These are phyloP conservation scores for Vigna unguiculata DNA, from an alignment of 306 rosid species.

Conservation along the genomic window DNA sequence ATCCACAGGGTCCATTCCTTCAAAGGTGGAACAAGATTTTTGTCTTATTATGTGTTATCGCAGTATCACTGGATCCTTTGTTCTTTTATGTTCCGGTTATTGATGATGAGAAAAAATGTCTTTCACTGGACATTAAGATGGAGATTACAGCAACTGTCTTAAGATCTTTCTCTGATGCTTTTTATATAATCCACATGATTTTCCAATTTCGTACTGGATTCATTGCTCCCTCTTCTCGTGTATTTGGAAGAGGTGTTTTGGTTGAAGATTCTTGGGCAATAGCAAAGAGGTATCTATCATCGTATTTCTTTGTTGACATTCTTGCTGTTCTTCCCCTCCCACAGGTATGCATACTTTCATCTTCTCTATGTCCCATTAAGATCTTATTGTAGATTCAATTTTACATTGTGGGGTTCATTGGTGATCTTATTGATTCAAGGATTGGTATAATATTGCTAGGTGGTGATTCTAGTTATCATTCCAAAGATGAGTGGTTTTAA, in stretches of 20 bases:
- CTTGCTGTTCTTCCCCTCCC: constrained; percentile 87
- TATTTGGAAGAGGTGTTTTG: constrained; percentile 90
- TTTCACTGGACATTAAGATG: constrained; percentile 67
- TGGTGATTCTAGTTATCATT: constrained; percentile 63
- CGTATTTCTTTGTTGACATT: constrained; percentile 81
- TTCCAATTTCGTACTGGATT: constrained; percentile 85
- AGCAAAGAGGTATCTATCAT: constrained; percentile 74
- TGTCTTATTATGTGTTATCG: constrained; percentile 74
- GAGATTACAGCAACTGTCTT: constrained; percentile 73
- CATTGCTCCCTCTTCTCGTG: constrained; percentile 89
- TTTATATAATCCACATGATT: constrained; percentile 75
- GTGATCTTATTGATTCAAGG: constrained; percentile 36
- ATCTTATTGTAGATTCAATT: constrained; percentile 16
- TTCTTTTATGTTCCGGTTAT: constrained; percentile 86
- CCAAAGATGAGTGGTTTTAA: constrained; percentile 34
- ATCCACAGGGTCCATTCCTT: constrained; percentile 90
- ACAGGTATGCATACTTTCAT: constrained; percentile 55
- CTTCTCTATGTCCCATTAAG: neutral
- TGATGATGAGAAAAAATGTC: constrained; percentile 63
- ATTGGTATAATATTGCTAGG: constrained; percentile 52
- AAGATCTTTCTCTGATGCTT: constrained; percentile 75
- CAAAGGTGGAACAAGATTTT: constrained; percentile 95
- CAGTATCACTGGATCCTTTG: constrained; percentile 85
- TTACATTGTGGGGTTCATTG: constrained; percentile 18
- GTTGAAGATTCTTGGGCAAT: constrained; percentile 84